phyloP scores from a whole-genome alignment of 768 basidiomycete species.

The Exidia glandulosa region DNA sequence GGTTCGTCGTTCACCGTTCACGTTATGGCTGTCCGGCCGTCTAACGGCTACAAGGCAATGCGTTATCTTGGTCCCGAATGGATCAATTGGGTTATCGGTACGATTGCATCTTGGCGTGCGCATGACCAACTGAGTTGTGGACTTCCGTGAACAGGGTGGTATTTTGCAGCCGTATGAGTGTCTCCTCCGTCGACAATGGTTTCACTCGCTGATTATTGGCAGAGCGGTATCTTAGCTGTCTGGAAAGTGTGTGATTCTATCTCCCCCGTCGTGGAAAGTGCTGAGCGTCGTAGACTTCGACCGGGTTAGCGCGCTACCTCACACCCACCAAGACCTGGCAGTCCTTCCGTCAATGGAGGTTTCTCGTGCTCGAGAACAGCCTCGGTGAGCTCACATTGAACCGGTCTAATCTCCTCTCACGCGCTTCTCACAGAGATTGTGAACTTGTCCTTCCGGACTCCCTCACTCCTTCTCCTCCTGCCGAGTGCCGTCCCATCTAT shows the following conservation, averaged over 20 bases:
- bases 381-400: conserved; percentile 27
- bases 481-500: conserved; percentile 53
- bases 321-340: conserved; percentile 49
- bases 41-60: conserved; percentile 17
- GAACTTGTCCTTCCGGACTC: conserved; percentile 42
- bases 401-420: conserved; percentile 17
- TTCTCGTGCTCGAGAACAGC: conserved; percentile 35
- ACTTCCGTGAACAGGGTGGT: background rate
- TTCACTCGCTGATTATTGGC: background rate
- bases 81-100: conserved; percentile 67
- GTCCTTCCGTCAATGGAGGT: conserved; percentile 35
- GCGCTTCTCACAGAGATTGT: conserved; percentile 19
- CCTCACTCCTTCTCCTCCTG: conserved; percentile 44
- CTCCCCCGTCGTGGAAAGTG: background rate
- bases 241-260: conserved; percentile 43
- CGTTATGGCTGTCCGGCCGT: background rate
- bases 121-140: background rate
- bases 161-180: conserved; percentile 41
- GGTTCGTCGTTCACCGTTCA: conserved; percentile 39
- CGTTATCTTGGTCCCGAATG: conserved; percentile 36
- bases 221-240: conserved; percentile 27
- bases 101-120: conserved; percentile 14
- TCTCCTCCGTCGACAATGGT: conserved; percentile 50
- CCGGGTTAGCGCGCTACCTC: conserved; percentile 37
- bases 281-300: conserved; percentile 30